These are phyloP conservation scores for Xerocomellus amylosporus DNA, from an alignment of 768 basidiomycete species.

Conservation along the genomic window DNA sequence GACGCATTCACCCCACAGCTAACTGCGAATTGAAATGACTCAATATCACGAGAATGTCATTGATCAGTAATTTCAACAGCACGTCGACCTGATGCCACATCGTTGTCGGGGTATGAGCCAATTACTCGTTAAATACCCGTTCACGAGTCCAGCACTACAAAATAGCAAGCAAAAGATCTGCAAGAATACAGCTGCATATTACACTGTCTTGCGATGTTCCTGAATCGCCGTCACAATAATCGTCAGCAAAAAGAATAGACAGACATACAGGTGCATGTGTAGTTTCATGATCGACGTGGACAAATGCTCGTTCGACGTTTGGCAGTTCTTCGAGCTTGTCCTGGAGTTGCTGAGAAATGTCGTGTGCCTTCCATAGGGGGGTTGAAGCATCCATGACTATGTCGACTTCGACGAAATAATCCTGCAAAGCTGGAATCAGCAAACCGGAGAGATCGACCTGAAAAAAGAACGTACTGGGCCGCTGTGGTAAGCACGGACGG, in stretches of 20 bases:
- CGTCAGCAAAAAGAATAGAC: not conserved
- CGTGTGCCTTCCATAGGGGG: conserved; percentile 86
- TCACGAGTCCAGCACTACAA: not conserved
- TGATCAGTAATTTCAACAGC: conserved; percentile 2
- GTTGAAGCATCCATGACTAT: conserved; percentile 89
- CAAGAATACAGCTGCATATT: not conserved
- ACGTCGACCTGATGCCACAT: not conserved
- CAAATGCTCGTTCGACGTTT: conserved; percentile 89
- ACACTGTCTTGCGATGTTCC: conserved; percentile 44
- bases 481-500: conserved; percentile 90
- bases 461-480: conserved; percentile 53
- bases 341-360: conserved; percentile 78
- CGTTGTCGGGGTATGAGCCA: not conserved
- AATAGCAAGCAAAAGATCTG: not conserved
- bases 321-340: conserved; percentile 88
- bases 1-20: not conserved
- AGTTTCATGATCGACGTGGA: conserved; percentile 93
- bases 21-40: not conserved
- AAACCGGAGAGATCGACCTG: not conserved
- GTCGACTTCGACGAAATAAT: conserved; percentile 94
- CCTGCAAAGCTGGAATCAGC: conserved; percentile 37
- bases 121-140: not conserved
- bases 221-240: conserved; percentile 15
- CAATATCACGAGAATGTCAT: not conserved
- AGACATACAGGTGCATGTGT: conserved; percentile 64